phyloP scores from a whole-genome alignment of 306 rosid genomes.

The Dalbergia cultrata region DNA sequence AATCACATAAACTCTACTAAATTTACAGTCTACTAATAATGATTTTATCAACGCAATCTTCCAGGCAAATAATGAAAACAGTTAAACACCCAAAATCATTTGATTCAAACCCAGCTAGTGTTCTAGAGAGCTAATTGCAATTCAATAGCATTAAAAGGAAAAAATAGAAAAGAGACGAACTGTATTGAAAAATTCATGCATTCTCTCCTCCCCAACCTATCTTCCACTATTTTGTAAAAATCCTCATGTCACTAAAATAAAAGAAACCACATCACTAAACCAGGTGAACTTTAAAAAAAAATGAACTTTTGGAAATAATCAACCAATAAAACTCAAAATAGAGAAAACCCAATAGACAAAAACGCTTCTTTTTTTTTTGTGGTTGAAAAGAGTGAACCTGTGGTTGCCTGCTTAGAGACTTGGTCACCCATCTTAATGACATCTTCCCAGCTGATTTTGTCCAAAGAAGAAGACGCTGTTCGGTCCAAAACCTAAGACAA shows the following conservation, averaged over 20 bases:
- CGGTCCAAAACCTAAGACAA: constrained; percentile 69
- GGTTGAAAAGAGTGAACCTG: constrained; percentile 51
- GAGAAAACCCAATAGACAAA: constrained; percentile 4
- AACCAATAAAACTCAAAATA: not conserved
- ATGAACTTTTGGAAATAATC: not conserved
- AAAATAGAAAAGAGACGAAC: not conserved
- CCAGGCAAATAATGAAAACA: not conserved
- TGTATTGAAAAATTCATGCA: not conserved
- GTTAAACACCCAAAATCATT: not conserved
- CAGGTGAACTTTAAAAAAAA: not conserved
- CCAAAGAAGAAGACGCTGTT: constrained; percentile 64
- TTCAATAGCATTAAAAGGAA: not conserved
- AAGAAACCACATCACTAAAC: not conserved
- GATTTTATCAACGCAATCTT: not conserved
- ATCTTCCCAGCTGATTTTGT: constrained; percentile 81
- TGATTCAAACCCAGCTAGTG: not conserved
- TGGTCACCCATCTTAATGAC: constrained; percentile 73
- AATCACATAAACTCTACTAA: constrained; percentile 6
- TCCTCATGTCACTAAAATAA: not conserved
- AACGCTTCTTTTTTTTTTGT: not conserved
- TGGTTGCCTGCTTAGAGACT: constrained; percentile 86
- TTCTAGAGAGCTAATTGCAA: not conserved
- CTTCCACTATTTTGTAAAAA: not conserved
- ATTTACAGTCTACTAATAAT: not conserved
- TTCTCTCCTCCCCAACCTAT: not conserved